These are phyloP conservation scores for Mycena galopus DNA, from an alignment of 768 basidiomycete genomes.

Conservation along the genomic window DNA sequence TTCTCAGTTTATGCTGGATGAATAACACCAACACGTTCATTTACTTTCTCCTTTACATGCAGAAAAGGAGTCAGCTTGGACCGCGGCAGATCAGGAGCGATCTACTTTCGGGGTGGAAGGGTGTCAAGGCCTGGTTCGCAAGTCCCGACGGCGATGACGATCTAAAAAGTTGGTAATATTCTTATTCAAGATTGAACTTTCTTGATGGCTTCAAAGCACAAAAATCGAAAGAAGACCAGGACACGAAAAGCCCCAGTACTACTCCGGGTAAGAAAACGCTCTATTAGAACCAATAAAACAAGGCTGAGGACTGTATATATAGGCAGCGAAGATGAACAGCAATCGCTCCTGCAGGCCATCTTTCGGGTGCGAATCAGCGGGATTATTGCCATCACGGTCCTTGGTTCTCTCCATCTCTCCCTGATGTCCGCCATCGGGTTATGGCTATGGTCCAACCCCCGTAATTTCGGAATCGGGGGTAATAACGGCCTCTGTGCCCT, in stretches of 20 bases:
- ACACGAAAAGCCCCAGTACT: background rate
- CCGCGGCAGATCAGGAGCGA: background rate
- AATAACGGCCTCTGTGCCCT: background rate
- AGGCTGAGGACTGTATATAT: background rate
- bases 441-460: conserved; percentile 15
- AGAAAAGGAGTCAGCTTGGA: conserved; percentile 24
- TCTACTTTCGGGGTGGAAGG: background rate
- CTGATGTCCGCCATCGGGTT: conserved; percentile 20
- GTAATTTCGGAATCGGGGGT: background rate
- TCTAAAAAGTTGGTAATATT: background rate
- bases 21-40: conserved; percentile 40
- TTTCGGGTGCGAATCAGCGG: conserved; percentile 9
- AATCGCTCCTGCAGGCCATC: background rate
- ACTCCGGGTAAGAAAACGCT: background rate
- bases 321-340: background rate
- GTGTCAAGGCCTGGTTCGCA: background rate
- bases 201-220: background rate
- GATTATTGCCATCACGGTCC: background rate
- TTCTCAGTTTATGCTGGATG: conserved; percentile 46
- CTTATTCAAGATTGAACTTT: background rate
- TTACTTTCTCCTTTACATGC: conserved; percentile 34
- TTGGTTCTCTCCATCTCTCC: conserved; percentile 19
- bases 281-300: background rate
- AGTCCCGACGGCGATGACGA: background rate
- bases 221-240: background rate